These are phyloP conservation scores for Solanum pennellii DNA, from an alignment of 257 asterid genomes.

Conservation along the genomic window DNA sequence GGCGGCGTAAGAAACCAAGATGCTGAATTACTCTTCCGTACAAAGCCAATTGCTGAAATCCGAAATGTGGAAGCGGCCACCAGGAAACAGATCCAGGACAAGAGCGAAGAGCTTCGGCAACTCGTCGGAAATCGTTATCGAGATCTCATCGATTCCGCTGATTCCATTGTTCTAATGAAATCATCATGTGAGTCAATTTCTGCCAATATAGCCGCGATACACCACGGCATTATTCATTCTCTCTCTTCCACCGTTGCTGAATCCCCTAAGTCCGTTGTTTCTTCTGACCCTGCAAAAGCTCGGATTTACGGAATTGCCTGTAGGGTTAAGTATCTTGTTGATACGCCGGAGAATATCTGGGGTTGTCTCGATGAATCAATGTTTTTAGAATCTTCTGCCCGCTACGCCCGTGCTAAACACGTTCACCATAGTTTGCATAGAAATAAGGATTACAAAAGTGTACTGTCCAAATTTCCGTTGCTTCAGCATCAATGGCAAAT, in stretches of 20 bases:
- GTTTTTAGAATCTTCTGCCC: slow-evolving; percentile 84
- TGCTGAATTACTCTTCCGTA: slow-evolving; percentile 81
- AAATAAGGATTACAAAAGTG: slow-evolving; percentile 35
- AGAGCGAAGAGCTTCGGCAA: slow-evolving; percentile 94
- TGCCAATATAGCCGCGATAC: slow-evolving; percentile 61
- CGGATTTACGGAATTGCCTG: slow-evolving; percentile 80
- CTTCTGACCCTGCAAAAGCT: slow-evolving; percentile 39
- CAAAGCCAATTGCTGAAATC: slow-evolving; percentile 84
- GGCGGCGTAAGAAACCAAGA: slow-evolving; percentile 59
- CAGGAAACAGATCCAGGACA: slow-evolving; percentile 85
- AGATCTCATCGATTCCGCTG: slow-evolving; percentile 97
- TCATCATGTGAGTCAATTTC: slow-evolving; percentile 76
- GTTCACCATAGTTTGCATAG: slow-evolving; percentile 56
- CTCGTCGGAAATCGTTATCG: slow-evolving; percentile 89
- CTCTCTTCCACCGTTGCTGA: slow-evolving; percentile 54
- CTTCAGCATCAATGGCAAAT: slow-evolving; percentile 98
- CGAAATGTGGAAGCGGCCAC: slow-evolving; percentile 76
- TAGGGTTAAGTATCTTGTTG: slow-evolving; percentile 96
- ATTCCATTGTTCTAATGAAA: slow-evolving; percentile 86
- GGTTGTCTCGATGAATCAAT: slow-evolving; percentile 95
- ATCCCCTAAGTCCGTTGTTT: slow-evolving; percentile 36
- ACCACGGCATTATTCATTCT: slow-evolving; percentile 43
- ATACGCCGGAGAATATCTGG: slow-evolving; percentile 97
- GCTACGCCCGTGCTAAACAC: slow-evolving; percentile 83
- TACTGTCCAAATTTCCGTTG: slow-evolving; percentile 72